Percentiles rank a stretch among this genome's conserved stretches.
Evolutionary conservation across 352 stramenopile species (phyloP).

Genomic region (Globisporangium solare): DNA sequence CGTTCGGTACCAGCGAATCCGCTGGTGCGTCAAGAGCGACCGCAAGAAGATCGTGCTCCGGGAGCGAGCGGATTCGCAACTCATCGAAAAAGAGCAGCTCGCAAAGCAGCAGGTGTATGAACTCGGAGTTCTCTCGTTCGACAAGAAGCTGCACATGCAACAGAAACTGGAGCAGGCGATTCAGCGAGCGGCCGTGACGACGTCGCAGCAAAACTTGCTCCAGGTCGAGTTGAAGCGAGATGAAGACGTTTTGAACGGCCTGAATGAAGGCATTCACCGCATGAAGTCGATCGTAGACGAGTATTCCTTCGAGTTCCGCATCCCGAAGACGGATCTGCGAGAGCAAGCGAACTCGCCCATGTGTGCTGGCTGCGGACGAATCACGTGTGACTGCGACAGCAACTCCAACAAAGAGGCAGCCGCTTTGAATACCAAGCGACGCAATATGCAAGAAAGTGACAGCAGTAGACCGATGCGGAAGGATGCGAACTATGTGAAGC

Average conservation of each 20-base stretch:
- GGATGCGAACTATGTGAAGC: no score
- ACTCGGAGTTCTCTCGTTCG: slow-evolving; percentile 49
- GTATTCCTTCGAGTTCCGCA: slow-evolving; percentile 50
- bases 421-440: no score
- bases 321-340: slow-evolving; percentile 54
- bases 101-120: slow-evolving; percentile 42
- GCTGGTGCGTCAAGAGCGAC: slow-evolving; percentile 57
- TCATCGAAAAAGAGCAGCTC: slow-evolving; percentile 28
- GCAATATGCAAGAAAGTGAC: no score
- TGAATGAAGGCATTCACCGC: slow-evolving; percentile 43
- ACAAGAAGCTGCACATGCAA: slow-evolving; percentile 48
- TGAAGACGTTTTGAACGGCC: slow-evolving; percentile 31
- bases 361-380: slow-evolving; percentile 43
- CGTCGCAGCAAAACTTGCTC: slow-evolving; percentile 37
- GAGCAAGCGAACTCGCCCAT: slow-evolving; percentile 33
- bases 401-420: no score
- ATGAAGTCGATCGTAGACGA: slow-evolving; percentile 53
- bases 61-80: slow-evolving; percentile 32
- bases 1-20: slow-evolving; percentile 54
- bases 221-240: slow-evolving; percentile 41
- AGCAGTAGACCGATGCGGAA: no score
- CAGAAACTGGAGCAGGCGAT: slow-evolving; percentile 42
- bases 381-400: slow-evolving; percentile 42
- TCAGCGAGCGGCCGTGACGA: slow-evolving; percentile 26
- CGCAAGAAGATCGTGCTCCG: slow-evolving; percentile 46